Percentiles rank a stretch among this genome's conserved stretches.
phyloP scores from a whole-genome alignment of 2,329 filamentous ascomycete species.

The Salinomyces thailandicus region DNA sequence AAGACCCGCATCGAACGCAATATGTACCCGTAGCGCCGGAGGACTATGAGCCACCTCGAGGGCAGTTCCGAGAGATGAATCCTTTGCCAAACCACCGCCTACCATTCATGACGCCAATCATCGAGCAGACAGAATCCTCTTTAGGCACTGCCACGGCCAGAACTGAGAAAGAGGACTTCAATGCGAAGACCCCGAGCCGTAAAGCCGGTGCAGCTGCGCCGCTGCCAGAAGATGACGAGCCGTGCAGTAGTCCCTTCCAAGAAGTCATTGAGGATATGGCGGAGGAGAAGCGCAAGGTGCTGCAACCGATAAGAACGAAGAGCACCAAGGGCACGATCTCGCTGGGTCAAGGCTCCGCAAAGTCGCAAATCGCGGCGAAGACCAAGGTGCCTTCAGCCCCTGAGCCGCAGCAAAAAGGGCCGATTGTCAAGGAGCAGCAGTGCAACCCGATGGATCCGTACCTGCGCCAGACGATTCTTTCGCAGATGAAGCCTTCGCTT shows the following conservation, averaged over 20 bases:
- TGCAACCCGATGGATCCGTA: conserved; percentile 83
- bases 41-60: conserved; percentile 69
- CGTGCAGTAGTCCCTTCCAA: conserved; percentile 61
- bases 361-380: conserved; percentile 23
- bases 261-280: conserved; percentile 47
- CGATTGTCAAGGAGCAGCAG: conserved; percentile 68
- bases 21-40: conserved; percentile 76
- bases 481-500: conserved; percentile 62
- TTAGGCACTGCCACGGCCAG: conserved; percentile 55
- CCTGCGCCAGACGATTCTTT: conserved; percentile 64
- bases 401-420: conserved; percentile 47
- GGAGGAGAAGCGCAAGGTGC: conserved; percentile 33
- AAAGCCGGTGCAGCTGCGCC: conserved; percentile 34
- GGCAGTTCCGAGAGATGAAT: conserved; percentile 69
- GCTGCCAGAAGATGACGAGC: conserved; percentile 31
- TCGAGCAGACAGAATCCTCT: conserved; percentile 86
- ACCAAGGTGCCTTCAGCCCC: conserved; percentile 21
- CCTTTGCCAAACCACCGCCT: conserved; percentile 80
- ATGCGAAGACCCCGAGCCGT: conserved; percentile 69
- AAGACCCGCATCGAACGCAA: conserved; percentile 43
- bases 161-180: conserved; percentile 44
- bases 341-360: conserved; percentile 23
- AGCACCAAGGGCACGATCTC: conserved; percentile 34
- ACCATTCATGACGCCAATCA: conserved; percentile 98
- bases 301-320: conserved; percentile 44